Percentiles rank a stretch among this genome's conserved stretches.
Conservation (phyloP, 2,329 filamentous ascomycete genomes). For the Trichoderma sp. region DNA sequence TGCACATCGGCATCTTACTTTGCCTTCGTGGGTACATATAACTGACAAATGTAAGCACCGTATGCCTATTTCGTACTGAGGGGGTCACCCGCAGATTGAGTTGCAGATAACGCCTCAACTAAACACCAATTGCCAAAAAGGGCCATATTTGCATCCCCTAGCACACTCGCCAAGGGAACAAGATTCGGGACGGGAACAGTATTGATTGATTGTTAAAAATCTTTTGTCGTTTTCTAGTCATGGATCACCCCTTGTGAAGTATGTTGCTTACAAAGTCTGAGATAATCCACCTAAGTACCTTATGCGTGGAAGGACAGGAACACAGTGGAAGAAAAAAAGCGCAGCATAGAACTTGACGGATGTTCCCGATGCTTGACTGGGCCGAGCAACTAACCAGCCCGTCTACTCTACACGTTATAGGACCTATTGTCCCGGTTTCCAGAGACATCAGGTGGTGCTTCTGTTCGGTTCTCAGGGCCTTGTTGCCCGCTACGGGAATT, state of each 20-base stretch:
- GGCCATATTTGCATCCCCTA: background rate
- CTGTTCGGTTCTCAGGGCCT: background rate
- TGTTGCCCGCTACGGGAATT: background rate
- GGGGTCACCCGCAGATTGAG: background rate
- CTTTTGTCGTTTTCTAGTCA: background rate
- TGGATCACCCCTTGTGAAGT: background rate
- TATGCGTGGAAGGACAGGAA: background rate
- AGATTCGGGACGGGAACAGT: background rate
- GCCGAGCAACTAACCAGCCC: background rate
- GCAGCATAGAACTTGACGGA: background rate
- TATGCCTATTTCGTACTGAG: slow-evolving; percentile 8
- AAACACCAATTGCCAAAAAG: slow-evolving; percentile 1
- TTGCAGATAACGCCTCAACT: slow-evolving; percentile 1
- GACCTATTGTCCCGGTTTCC: background rate
- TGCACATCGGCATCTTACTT: background rate
- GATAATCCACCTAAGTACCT: background rate
- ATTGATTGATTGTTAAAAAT: background rate
- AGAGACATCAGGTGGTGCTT: background rate
- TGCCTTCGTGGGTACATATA: background rate
- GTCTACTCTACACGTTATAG: background rate
- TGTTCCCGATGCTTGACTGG: background rate
- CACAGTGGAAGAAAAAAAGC: background rate
- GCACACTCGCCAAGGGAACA: background rate
- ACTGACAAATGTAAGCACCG: background rate
- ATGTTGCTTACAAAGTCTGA: background rate